A percentile compares a stretch with the other conserved stretches of the same genome.
phyloP scores from a whole-genome alignment of 75 land plant species.

The Selaginella moellendorffii region DNA sequence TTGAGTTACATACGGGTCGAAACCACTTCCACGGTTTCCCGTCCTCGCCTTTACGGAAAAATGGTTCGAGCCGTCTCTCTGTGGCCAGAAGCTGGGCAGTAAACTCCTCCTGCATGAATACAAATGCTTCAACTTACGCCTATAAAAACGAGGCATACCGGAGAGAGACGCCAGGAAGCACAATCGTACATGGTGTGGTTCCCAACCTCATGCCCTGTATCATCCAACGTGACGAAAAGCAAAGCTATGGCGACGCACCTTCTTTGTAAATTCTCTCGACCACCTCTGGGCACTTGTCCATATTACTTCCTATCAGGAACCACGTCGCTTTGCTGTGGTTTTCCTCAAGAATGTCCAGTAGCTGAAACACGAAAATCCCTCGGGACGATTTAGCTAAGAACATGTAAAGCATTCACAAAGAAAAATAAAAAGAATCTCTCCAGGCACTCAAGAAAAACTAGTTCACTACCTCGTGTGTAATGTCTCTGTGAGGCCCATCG shows the following conservation, averaged over 20 bases:
- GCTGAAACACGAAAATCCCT: constrained; percentile 20
- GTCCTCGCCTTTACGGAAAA: constrained; percentile 12
- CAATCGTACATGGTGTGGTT: constrained; percentile 38
- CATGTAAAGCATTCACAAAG: too few species aligned
- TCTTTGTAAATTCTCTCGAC: constrained; percentile 26
- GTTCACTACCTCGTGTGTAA: constrained; percentile 37
- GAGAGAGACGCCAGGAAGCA: constrained; percentile 33
- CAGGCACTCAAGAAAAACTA: too few species aligned
- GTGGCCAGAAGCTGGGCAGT: constrained; percentile 22
- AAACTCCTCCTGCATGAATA: constrained; percentile 29
- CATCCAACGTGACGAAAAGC: background rate
- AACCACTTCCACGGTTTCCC: constrained; percentile 31
- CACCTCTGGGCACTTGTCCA: constrained; percentile 28
- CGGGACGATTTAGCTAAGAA: too few species aligned
- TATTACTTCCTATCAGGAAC: constrained; percentile 37
- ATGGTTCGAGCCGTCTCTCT: constrained; percentile 19
- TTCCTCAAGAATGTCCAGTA: constrained; percentile 28
- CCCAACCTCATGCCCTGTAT: constrained; percentile 37
- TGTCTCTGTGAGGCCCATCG: constrained; percentile 32
- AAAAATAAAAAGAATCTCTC: too few species aligned
- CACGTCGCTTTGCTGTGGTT: constrained; percentile 35
- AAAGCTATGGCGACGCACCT: constrained; percentile 13
- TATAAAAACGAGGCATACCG: too few species aligned
- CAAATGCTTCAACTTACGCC: background rate
- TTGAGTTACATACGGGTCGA: constrained; percentile 23